Conservation (phyloP, 2,329 filamentous ascomycete species). For the Fusarium staphyleae region DNA sequence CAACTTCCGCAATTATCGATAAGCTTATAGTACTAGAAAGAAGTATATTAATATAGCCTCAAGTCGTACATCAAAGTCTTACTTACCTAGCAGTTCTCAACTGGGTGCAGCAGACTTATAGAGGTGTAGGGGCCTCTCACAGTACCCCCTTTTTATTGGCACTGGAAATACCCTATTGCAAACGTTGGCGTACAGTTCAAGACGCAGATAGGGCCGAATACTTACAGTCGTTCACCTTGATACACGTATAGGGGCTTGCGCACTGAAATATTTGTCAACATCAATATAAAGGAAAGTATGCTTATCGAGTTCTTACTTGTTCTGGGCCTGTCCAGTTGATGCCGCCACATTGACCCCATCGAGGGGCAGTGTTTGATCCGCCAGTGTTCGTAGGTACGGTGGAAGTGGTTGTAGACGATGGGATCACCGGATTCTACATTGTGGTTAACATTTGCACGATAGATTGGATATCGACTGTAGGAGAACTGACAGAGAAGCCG, state of each 20-base stretch:
- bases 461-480: rapidly evolving
- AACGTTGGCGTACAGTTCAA: background rate
- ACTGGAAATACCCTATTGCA: conserved; percentile 8
- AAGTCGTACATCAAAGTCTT: no score
- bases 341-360: conserved; percentile 34
- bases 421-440: background rate
- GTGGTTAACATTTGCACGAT: background rate
- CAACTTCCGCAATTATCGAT: no score
- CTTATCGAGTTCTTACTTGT: conserved; percentile 3
- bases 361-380: conserved; percentile 13
- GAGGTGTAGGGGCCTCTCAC: no score
- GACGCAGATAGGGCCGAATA: rapidly evolving
- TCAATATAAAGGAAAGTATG: rapidly evolving
- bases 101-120: no score
- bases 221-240: conserved; percentile 29
- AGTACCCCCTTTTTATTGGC: conserved; percentile 20
- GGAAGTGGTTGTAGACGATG: conserved; percentile 9
- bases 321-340: conserved; percentile 18
- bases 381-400: conserved; percentile 10
- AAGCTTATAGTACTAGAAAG: no score
- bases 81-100: no score
- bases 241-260: conserved; percentile 14
- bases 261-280: conserved; percentile 17
- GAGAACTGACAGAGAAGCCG: conserved; percentile 13
- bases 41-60: no score